Conservation (phyloP, 2,329 filamentous ascomycete genomes). For the Aspergillus versicolor region DNA sequence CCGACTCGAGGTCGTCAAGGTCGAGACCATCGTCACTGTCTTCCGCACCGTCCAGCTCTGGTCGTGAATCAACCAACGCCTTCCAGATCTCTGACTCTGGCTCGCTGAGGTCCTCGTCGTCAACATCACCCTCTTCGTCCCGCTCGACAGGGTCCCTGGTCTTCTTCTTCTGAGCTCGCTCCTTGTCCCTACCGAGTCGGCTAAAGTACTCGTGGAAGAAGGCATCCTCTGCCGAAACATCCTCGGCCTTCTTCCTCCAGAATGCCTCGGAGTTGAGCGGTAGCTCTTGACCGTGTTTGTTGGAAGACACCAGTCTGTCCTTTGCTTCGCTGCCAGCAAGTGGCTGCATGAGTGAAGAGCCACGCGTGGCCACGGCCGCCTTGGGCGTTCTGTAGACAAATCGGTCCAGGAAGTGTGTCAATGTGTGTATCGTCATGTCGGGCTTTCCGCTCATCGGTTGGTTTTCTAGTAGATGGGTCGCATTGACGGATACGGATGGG, state of each 20-base stretch:
- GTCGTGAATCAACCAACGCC: conserved; percentile 76
- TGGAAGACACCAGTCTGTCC: conserved; percentile 60
- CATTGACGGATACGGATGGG: conserved; percentile 85
- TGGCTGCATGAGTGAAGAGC: conserved; percentile 95
- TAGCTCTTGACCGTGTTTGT: conserved; percentile 60
- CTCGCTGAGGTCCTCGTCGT: conserved; percentile 48
- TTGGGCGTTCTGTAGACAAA: conserved; percentile 98
- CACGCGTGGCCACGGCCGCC: conserved; percentile 62
- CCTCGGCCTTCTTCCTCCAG: conserved; percentile 84
- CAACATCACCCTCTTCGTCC: conserved; percentile 41
- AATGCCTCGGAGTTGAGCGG: conserved; percentile 85
- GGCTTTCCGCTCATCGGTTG: conserved; percentile 79
- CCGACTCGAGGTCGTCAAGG: conserved; percentile 54
- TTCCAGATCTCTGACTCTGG: conserved; percentile 87
- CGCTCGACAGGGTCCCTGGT: conserved; percentile 51
- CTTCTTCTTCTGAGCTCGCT: conserved; percentile 40
- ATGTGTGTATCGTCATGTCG: conserved; percentile 82
- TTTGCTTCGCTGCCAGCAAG: conserved; percentile 64
- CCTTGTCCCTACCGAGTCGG: conserved; percentile 63
- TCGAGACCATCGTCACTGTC: conserved; percentile 58
- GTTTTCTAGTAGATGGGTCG: conserved; percentile 67
- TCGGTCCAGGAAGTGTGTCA: conserved; percentile 94
- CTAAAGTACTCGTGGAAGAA: conserved; percentile 99
- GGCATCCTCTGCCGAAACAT: conserved; percentile 86
- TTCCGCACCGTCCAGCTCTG: conserved; percentile 68